These are phyloP conservation scores for Ustilago vetiveriae DNA, from an alignment of 1,284 basidiomycete species.

Conservation along the genomic window DNA sequence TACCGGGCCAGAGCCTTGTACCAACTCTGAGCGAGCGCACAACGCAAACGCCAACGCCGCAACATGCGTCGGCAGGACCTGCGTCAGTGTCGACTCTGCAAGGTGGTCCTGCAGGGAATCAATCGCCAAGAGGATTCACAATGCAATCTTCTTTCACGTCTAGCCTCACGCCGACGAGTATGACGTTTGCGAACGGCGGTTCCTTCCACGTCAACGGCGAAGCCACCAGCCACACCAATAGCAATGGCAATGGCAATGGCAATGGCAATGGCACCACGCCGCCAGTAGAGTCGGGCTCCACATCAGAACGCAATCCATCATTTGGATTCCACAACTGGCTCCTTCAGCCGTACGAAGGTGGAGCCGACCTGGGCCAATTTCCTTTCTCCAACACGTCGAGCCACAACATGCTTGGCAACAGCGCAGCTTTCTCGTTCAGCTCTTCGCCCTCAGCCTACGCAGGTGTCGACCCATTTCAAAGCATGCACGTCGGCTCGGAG, in stretches of 20 bases:
- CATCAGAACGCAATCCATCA: constrained; percentile 10
- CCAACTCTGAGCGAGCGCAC: constrained; percentile 39
- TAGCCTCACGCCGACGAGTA: background rate
- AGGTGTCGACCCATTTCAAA: constrained; percentile 6
- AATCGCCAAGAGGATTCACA: constrained; percentile 8
- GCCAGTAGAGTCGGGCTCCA: background rate
- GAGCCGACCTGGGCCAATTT: constrained; percentile 13
- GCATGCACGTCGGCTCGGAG: constrained; percentile 5
- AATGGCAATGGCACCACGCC: background rate
- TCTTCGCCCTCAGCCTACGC: constrained; percentile 12
- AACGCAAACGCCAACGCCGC: constrained; percentile 14
- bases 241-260: background rate
- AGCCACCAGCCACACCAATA: background rate
- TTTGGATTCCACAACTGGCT: constrained; percentile 51
- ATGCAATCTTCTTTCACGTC: constrained; percentile 5
- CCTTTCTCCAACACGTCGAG: background rate
- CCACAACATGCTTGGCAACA: no score
- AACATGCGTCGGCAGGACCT: background rate
- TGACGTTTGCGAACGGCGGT: constrained; percentile 5
- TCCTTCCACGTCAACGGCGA: background rate
- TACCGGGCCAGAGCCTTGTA: constrained; percentile 22
- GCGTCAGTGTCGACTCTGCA: background rate
- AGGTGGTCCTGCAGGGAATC: background rate
- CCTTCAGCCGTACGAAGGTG: constrained; percentile 45
- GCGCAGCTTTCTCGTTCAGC: no score